These are phyloP conservation scores for Phytophthora foliorum DNA, from an alignment of 352 stramenopile species.

Conservation along the genomic window DNA sequence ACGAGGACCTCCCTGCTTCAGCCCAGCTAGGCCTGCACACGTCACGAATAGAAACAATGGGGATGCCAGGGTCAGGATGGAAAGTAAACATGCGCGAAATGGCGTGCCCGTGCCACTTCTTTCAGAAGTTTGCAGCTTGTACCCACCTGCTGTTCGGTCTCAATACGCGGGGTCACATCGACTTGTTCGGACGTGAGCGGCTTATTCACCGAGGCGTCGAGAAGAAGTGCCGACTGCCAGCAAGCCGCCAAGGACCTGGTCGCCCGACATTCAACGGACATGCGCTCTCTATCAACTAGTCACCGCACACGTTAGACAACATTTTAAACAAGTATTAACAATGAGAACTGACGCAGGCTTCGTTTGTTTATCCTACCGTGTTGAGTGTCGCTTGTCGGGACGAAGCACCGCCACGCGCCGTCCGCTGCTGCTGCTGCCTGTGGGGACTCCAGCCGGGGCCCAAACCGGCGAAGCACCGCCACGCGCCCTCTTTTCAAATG, in stretches of 20 bases:
- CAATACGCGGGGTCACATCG: background rate
- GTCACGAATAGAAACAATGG: constrained; percentile 1
- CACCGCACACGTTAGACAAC: no score
- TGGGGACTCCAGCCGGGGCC: no score
- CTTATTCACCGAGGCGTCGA: background rate
- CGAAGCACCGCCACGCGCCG: no score
- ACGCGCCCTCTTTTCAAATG: no score
- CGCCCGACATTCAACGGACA: background rate
- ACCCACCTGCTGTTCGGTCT: constrained; percentile 3
- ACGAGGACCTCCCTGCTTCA: constrained; percentile 5
- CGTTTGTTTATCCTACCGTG: no score
- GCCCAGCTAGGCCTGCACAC: background rate
- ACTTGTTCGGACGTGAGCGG: constrained; percentile 9
- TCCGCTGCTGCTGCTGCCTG: no score
- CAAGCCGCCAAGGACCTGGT: background rate
- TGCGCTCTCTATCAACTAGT: constrained; percentile 7
- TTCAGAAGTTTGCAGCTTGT: background rate
- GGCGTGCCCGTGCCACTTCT: constrained; percentile 1
- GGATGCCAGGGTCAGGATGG: constrained; percentile 2
- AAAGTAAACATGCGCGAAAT: background rate
- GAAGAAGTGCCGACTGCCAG: background rate
- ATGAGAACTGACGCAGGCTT: no score
- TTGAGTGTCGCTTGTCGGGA: no score
- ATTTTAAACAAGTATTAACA: no score
- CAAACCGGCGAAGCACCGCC: no score